These are phyloP conservation scores for Blastocystis sp. DNA, from an alignment of 352 stramenopile genomes.

Conservation along the genomic window DNA sequence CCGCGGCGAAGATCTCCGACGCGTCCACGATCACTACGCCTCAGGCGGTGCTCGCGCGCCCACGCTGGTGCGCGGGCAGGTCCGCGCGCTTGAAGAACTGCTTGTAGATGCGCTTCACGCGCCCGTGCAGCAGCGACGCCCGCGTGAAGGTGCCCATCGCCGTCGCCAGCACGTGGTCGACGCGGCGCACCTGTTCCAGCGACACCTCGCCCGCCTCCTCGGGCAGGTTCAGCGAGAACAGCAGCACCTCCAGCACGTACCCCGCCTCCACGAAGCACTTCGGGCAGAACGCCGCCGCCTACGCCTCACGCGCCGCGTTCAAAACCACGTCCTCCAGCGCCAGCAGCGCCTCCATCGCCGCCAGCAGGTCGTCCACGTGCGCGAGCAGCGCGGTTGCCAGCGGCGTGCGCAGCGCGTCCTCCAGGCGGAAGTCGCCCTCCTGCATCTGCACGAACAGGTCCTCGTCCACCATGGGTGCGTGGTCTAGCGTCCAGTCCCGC, in stretches of 20 bases:
- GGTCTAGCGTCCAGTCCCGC: neutral
- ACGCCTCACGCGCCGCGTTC: neutral
- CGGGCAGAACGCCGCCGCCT: slow-evolving; percentile 13
- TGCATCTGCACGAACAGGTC: neutral
- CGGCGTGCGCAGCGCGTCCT: neutral
- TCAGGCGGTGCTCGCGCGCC: neutral
- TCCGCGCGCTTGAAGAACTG: neutral
- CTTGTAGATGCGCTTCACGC: slow-evolving; percentile 46
- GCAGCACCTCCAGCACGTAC: neutral
- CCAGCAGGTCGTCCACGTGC: neutral
- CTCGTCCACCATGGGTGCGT: neutral
- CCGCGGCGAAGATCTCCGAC: neutral
- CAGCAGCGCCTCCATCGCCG: neutral
- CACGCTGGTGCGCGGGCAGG: neutral
- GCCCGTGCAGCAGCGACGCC: slow-evolving; percentile 47
- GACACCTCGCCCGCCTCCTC: neutral
- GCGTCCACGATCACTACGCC: slow-evolving; percentile 16
- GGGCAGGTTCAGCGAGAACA: neutral
- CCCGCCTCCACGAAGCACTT: neutral
- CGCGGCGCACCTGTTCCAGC: neutral
- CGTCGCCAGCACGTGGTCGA: neutral
- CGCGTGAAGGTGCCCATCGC: neutral
- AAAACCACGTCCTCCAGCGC: neutral
- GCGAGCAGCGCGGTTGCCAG: neutral
- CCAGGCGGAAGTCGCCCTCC: neutral